Percentiles rank a stretch among this genome's conserved stretches.
These are phyloP conservation scores for Chiua virens DNA, from an alignment of 768 basidiomycete genomes.

Conservation along the genomic window DNA sequence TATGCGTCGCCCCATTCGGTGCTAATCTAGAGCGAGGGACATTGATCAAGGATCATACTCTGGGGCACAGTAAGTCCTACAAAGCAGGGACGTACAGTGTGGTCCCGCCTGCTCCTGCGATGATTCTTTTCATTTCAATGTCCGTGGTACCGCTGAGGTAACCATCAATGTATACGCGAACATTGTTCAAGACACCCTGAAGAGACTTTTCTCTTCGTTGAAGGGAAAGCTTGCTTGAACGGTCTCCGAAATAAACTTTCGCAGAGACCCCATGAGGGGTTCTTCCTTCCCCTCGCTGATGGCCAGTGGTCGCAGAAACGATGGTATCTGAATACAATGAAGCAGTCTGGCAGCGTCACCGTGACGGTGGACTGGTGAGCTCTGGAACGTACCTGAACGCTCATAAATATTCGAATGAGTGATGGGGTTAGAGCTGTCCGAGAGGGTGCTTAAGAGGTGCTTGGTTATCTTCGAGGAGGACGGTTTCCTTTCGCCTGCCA, in stretches of 20 bases:
- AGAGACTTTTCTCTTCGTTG: conserved; percentile 20
- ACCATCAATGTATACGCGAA: conserved; percentile 69
- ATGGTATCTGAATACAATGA: conserved; percentile 48
- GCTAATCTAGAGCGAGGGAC: conserved; percentile 39
- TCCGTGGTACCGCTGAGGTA: conserved; percentile 73
- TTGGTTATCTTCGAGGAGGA: conserved; percentile 52
- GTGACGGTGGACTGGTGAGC: not conserved
- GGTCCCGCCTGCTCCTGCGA: conserved; percentile 66
- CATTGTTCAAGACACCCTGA: conserved; percentile 38
- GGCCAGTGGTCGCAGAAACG: conserved; percentile 64
- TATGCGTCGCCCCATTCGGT: conserved; percentile 71
- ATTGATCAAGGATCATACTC: conserved; percentile 1
- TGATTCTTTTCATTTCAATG: conserved; percentile 71
- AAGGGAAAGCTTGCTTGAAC: conserved; percentile 45
- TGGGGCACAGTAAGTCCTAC: conserved; percentile 5
- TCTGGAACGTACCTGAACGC: conserved; percentile 50
- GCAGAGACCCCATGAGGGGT: conserved; percentile 25
- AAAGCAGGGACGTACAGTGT: conserved; percentile 47
- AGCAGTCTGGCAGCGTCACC: too few species aligned
- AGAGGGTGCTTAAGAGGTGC: conserved; percentile 59
- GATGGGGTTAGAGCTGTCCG: conserved; percentile 71
- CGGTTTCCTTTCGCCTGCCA: conserved; percentile 32
- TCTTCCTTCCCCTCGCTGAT: conserved; percentile 58
- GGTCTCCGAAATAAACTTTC: conserved; percentile 40
- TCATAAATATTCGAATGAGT: conserved; percentile 67